Conservation (phyloP, 2,329 filamentous ascomycete species). For the Tolypocladium album region DNA sequence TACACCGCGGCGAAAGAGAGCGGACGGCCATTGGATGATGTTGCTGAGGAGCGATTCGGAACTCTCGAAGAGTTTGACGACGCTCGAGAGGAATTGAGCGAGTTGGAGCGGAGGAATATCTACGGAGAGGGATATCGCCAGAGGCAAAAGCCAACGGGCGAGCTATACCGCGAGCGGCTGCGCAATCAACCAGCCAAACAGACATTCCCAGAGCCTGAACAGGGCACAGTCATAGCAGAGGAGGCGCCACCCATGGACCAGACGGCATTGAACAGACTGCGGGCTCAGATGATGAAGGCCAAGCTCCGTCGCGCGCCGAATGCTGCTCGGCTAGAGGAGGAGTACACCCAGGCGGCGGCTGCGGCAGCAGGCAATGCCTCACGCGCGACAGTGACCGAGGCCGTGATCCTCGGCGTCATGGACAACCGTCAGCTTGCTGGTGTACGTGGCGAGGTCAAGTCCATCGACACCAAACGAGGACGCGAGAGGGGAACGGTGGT, state of each 20-base stretch:
- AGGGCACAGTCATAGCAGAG: conserved; percentile 50
- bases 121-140: conserved; percentile 80
- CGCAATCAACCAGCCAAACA: conserved; percentile 37
- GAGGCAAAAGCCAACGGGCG: conserved; percentile 79
- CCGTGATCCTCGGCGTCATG: conserved; percentile 73
- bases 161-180: conserved; percentile 71
- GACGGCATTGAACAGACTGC: conserved; percentile 76
- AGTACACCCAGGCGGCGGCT: conserved; percentile 70
- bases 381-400: conserved; percentile 47
- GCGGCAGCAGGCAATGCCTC: conserved; percentile 47
- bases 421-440: conserved; percentile 84
- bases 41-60: conserved; percentile 75
- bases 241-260: conserved; percentile 50
- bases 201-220: conserved; percentile 24
- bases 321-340: conserved; percentile 63
- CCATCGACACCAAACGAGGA: conserved; percentile 69
- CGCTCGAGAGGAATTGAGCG: conserved; percentile 84
- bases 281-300: conserved; percentile 92
- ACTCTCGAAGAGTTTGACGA: conserved; percentile 80
- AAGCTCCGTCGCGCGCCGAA: conserved; percentile 72
- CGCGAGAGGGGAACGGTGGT: conserved; percentile 74
- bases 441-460: conserved; percentile 59
- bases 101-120: conserved; percentile 69
- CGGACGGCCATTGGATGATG: conserved; percentile 63
- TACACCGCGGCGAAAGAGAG: conserved; percentile 70